Evolutionary conservation across 371 early-diverging fungal species (phyloP), one percentile per base, ranked within the genome.

Genomic region (Mortierella sp.): DNA sequence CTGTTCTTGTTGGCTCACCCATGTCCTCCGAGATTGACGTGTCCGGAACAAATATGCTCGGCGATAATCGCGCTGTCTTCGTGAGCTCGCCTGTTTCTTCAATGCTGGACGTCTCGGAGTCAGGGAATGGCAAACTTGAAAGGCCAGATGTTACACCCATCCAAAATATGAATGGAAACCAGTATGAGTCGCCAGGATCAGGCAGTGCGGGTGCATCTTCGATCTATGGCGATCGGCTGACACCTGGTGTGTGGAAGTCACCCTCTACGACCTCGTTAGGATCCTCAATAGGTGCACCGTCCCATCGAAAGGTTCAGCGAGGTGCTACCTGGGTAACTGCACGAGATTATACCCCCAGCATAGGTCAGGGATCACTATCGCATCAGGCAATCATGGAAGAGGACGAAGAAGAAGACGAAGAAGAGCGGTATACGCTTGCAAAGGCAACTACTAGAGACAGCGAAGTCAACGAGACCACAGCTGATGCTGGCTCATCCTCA

Each of bases 251-350:
- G 15, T 68, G 74, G 74, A 64, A 60, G 5, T 60, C 69, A 14
- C 44, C 47, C 0, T 72, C 66, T 4, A 62, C 57, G 18, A 62
- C 28, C 58, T 58, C 72, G 26, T 9, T 64, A 25, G 51, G 64
- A 5, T 72, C 60, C 16, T 48, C 46, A 21, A 19, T 43, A 2
- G 51, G 65, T 0, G 25, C 57, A n/a, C 71, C 67, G 9, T 56
- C 29, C 51, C 63, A 30, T 29, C 55, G 37, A 44, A 50, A 62
- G 6, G 11, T 57, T 15, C 56, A 71, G 51, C 63, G 72, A n/a
- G 76, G 67, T 5, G 43, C 63, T 23, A 71, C 76, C 0, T 76
- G 76, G 76, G 45, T 61, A 11, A 76, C 76, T 6, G 76, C 76
- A 16, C 63, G 67, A 16, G 76, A 76, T 23, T 66, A 68, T 37